Evolutionary conservation across 2,329 filamentous ascomycete genomes (phyloP).

Genomic region (Xylariaceae sp.): DNA sequence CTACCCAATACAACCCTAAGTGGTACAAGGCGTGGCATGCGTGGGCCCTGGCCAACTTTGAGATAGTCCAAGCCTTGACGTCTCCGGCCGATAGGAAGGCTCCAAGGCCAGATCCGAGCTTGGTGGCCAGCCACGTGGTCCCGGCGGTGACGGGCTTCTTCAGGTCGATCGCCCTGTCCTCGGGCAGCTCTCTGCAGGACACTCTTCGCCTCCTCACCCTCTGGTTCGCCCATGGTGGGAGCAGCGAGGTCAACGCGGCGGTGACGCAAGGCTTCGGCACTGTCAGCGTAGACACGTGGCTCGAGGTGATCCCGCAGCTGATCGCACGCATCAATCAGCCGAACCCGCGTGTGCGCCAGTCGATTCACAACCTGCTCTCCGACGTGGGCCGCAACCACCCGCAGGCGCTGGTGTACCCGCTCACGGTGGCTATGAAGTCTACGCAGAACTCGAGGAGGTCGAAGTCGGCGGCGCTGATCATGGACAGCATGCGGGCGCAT

Average conservation of each 20-base stretch:
- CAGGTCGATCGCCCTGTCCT: constrained; percentile 88
- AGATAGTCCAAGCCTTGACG: constrained; percentile 82
- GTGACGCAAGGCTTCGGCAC: constrained; percentile 87
- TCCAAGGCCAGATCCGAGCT: constrained; percentile 51
- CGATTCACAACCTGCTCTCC: constrained; percentile 85
- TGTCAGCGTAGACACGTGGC: constrained; percentile 96
- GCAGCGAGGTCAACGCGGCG: constrained; percentile 78
- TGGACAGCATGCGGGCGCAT: constrained; percentile 97
- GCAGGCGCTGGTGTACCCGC: constrained; percentile 90
- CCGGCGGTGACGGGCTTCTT: constrained; percentile 96
- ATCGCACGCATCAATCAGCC: constrained; percentile 97
- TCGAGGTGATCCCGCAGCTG: constrained; percentile 95
- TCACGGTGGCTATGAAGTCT: constrained; percentile 98
- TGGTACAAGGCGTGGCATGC: constrained; percentile 99
- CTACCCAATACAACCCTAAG: constrained; percentile 86
- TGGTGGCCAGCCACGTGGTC: constrained; percentile 82
- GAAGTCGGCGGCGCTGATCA: constrained; percentile 83
- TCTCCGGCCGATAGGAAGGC: constrained; percentile 55
- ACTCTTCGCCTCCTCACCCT: constrained; percentile 86
- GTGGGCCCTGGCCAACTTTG: constrained; percentile 97
- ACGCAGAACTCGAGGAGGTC: constrained; percentile 74
- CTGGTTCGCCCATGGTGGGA: constrained; percentile 92
- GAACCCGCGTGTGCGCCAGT: constrained; percentile 78
- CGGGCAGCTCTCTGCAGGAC: constrained; percentile 89
- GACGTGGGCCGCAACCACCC: constrained; percentile 93